Evolutionary conservation across 495 filamentous ascomycete genomes (phyloP).

Genomic region (Neurospora sp.): DNA sequence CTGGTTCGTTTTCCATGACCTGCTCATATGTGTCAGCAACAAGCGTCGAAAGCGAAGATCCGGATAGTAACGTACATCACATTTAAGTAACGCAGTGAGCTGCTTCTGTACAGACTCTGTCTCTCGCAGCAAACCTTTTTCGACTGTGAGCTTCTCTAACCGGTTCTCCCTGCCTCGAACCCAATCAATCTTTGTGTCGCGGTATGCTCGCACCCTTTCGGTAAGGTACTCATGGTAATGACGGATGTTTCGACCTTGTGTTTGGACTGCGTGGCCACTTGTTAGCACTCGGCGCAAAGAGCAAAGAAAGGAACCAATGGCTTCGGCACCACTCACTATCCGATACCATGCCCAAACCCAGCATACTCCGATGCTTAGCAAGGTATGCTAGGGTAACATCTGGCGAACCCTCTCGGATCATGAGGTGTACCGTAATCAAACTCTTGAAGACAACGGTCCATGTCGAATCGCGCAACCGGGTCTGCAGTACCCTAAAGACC

Average conservation of each 20-base stretch:
- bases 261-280: constrained; percentile 53
- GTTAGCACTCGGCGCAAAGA: constrained; percentile 5
- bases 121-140: constrained; percentile 87
- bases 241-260: constrained; percentile 89
- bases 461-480: constrained; percentile 84
- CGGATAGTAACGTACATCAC: constrained; percentile 56
- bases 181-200: constrained; percentile 79
- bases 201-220: constrained; percentile 70
- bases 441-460: constrained; percentile 97
- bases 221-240: constrained; percentile 83
- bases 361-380: constrained; percentile 68
- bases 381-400: constrained; percentile 84
- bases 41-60: background rate
- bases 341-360: constrained; percentile 83
- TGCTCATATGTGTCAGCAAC: constrained; percentile 25
- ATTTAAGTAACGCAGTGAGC: constrained; percentile 75
- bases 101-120: constrained; percentile 87
- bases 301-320: background rate
- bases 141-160: constrained; percentile 76
- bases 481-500: constrained; percentile 84
- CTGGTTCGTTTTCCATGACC: constrained; percentile 79
- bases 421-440: constrained; percentile 88
- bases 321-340: constrained; percentile 56
- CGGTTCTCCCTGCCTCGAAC: constrained; percentile 74
- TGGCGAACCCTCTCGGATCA: constrained; percentile 91